These are phyloP conservation scores for Asterophora parasitica DNA, from an alignment of 768 basidiomycete species.

Conservation along the genomic window DNA sequence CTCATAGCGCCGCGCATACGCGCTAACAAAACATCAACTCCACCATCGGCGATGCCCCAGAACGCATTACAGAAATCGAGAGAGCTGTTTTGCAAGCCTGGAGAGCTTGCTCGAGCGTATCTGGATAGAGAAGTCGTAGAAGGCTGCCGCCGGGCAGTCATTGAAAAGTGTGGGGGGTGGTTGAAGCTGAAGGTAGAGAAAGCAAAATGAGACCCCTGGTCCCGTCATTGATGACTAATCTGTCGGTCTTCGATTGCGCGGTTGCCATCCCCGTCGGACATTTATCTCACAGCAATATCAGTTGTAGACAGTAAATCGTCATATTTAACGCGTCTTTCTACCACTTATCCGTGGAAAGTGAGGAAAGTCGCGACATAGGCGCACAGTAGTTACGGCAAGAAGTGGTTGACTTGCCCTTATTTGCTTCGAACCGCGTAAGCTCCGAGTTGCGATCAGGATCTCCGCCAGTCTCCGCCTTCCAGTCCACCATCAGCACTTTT, in stretches of 20 bases:
- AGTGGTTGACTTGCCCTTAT: background rate
- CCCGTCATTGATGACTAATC: constrained; percentile 11
- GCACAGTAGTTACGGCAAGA: background rate
- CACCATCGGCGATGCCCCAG: constrained; percentile 85
- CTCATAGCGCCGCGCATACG: constrained; percentile 81
- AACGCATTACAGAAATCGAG: constrained; percentile 96
- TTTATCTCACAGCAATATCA: too few species aligned
- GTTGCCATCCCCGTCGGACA: background rate
- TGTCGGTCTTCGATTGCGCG: too few species aligned
- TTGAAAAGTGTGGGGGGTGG: constrained; percentile 22
- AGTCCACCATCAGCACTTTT: background rate
- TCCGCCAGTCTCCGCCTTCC: background rate
- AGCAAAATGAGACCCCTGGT: constrained; percentile 1
- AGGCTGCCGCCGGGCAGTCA: constrained; percentile 74
- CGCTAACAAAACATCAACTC: constrained; percentile 87
- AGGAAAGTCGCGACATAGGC: too few species aligned
- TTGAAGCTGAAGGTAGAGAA: constrained; percentile 4
- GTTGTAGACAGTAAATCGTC: too few species aligned
- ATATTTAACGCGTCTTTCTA: too few species aligned
- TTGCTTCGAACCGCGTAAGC: background rate
- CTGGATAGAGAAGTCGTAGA: constrained; percentile 78
- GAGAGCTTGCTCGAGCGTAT: constrained; percentile 57
- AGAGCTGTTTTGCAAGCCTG: constrained; percentile 42
- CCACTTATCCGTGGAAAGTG: too few species aligned
- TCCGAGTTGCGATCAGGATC: constrained; percentile 3